Percentiles rank a stretch among this genome's conserved stretches.
Conservation (phyloP, 1,284 basidiomycete genomes). For the Omphalotus olearius region DNA sequence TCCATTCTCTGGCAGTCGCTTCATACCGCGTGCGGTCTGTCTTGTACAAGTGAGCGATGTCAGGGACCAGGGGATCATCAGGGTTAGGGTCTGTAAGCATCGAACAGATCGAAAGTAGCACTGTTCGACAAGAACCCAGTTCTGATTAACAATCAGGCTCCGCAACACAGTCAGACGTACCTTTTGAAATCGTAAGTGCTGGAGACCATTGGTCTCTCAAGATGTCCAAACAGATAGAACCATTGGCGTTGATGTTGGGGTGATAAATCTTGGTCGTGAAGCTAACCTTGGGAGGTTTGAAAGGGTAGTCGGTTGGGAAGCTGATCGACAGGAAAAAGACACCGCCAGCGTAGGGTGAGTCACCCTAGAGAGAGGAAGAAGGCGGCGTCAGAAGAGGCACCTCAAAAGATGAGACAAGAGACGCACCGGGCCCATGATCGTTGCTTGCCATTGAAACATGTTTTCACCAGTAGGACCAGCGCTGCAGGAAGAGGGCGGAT, state of each 20-base stretch:
- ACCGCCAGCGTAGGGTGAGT: conserved; percentile 94
- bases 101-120: conserved; percentile 92
- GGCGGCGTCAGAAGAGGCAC: conserved; percentile 17
- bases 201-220: conserved; percentile 98
- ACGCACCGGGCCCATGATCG: conserved; percentile 95
- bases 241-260: conserved; percentile 97
- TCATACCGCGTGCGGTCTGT: conserved; percentile 82
- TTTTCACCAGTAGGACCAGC: conserved; percentile 95
- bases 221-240: conserved; percentile 98
- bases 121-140: conserved; percentile 46
- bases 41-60: conserved; percentile 91
- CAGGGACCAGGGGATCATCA: conserved; percentile 82
- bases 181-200: conserved; percentile 98
- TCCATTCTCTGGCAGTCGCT: conserved; percentile 95
- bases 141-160: neutral
- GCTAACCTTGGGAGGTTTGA: conserved; percentile 99
- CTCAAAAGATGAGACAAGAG: conserved; percentile 11
- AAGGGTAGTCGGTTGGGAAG: conserved; percentile 95
- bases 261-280: conserved; percentile 93
- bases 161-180: conserved; percentile 37
- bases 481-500: conserved; percentile 96
- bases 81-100: conserved; percentile 98
- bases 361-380: conserved; percentile 50
- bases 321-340: conserved; percentile 95
- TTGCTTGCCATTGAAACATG: conserved; percentile 98